Percentiles rank a stretch among this genome's conserved stretches.
Evolutionary conservation across 352 stramenopile genomes (phyloP).

Genomic region (Globisporangium carolinianum): DNA sequence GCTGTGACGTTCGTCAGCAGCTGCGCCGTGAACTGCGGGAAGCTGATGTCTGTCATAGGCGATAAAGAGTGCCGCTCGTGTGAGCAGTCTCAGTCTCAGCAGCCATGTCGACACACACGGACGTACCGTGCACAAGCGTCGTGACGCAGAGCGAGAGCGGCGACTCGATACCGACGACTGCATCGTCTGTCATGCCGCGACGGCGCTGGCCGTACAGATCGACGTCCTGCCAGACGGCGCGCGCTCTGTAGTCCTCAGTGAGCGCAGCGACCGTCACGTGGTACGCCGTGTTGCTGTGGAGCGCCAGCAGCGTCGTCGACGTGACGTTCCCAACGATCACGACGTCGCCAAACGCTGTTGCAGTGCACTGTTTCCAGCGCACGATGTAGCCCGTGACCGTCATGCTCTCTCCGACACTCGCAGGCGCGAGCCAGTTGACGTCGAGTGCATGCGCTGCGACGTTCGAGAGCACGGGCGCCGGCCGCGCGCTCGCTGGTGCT

Average conservation of each 20-base stretch:
- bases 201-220: constrained; percentile 79
- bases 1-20: constrained; percentile 72
- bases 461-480: constrained; percentile 56
- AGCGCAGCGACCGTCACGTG: constrained; percentile 74
- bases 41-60: constrained; percentile 55
- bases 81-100: background rate
- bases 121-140: constrained; percentile 46
- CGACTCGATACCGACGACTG: constrained; percentile 46
- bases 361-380: too few species aligned
- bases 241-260: constrained; percentile 56
- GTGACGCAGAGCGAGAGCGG: constrained; percentile 29
- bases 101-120: background rate
- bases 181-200: constrained; percentile 32
- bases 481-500: constrained; percentile 15
- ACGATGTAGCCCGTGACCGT: constrained; percentile 22
- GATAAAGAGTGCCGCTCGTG: background rate
- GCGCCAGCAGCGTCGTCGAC: constrained; percentile 12
- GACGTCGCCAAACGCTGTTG: too few species aligned
- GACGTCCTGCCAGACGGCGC: constrained; percentile 43
- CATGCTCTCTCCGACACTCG: constrained; percentile 65
- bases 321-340: too few species aligned
- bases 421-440: constrained; percentile 66
- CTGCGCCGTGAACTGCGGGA: constrained; percentile 65
- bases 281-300: constrained; percentile 58
- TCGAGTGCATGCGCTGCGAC: constrained; percentile 70